These are phyloP conservation scores for Ceratocystis destructans DNA, from an alignment of 2,329 filamentous ascomycete genomes.

Conservation along the genomic window DNA sequence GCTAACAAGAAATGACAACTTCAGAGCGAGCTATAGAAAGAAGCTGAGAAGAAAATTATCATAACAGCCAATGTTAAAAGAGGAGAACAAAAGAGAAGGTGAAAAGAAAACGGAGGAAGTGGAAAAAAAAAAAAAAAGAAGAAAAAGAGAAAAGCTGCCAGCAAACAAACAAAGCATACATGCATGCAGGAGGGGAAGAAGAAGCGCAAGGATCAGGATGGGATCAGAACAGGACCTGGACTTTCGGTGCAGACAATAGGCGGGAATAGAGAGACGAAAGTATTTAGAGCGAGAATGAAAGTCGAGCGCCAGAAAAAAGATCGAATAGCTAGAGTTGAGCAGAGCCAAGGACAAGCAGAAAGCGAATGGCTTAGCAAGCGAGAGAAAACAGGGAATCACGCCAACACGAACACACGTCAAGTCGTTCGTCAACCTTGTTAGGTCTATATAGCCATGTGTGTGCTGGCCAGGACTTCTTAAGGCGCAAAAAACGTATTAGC, in stretches of 20 bases:
- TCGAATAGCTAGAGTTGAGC: not conserved
- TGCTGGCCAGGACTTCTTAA: too few relatives aligned
- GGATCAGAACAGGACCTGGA: conserved; percentile 1
- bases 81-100: conserved; percentile 3
- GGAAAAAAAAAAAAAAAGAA: conserved; percentile 4
- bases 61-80: conserved; percentile 2
- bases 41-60: not conserved
- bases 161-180: not conserved
- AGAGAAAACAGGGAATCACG: too few relatives aligned
- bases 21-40: not conserved
- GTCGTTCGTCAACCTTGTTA: too few relatives aligned
- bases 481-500: too few relatives aligned
- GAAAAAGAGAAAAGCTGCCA: conserved; percentile 4
- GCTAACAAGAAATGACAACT: not conserved
- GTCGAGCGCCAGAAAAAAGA: not conserved
- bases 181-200: conserved; percentile 4
- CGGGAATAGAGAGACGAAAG: not conserved
- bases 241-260: not conserved
- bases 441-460: too few relatives aligned
- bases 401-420: too few relatives aligned
- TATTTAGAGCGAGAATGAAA: not conserved
- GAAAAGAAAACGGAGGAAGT: not conserved
- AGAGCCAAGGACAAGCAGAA: too few relatives aligned
- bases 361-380: too few relatives aligned
- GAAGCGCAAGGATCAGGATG: conserved; percentile 9